These are phyloP conservation scores for Penicillium sp. DNA, from an alignment of 2,329 filamentous ascomycete species.

Conservation along the genomic window DNA sequence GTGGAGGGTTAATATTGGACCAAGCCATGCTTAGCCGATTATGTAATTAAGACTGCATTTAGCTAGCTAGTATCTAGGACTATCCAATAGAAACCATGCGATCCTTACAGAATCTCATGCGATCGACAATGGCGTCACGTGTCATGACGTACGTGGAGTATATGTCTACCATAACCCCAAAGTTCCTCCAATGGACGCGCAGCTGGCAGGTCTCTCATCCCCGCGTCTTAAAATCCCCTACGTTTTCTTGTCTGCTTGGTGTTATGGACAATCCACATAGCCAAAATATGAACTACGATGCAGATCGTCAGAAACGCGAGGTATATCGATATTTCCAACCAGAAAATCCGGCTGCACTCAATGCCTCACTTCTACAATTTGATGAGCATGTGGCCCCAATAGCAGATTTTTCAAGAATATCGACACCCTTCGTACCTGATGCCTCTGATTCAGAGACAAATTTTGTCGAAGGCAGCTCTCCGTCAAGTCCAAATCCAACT, in stretches of 20 bases:
- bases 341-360: constrained; percentile 10
- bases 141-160: neutral
- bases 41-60: no score
- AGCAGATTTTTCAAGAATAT: neutral
- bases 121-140: neutral
- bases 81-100: no score
- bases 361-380: neutral
- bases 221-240: neutral
- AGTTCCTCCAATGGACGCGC: neutral
- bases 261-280: neutral
- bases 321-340: constrained; percentile 21
- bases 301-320: constrained; percentile 18
- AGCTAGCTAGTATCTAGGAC: no score
- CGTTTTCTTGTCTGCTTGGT: neutral
- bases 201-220: neutral
- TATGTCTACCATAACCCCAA: neutral
- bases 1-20: no score
- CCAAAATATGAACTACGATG: constrained; percentile 3
- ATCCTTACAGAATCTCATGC: no score
- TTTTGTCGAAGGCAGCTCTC: neutral
- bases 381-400: constrained; percentile 1
- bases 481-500: constrained; percentile 12
- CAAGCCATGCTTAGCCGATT: no score
- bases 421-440: neutral
- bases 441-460: neutral